Percentiles rank a stretch among this genome's conserved stretches.
These are phyloP conservation scores for Hypomontagnella submonticulosa DNA, from an alignment of 495 filamentous ascomycete genomes.

Conservation along the genomic window DNA sequence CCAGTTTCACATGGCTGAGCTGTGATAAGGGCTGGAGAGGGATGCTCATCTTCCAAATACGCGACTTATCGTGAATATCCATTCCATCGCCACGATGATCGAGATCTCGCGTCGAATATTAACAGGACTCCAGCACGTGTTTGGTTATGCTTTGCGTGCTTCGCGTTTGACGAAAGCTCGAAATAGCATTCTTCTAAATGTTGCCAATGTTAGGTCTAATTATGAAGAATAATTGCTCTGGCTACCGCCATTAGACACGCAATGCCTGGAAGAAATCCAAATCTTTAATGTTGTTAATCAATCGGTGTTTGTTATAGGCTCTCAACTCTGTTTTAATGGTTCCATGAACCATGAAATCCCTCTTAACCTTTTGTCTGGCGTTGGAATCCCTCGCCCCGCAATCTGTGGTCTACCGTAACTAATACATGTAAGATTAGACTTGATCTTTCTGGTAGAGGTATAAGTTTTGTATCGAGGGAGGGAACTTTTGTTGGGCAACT, in stretches of 20 bases:
- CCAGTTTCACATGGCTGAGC: slow-evolving; percentile 14
- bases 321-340: no score
- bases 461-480: no score
- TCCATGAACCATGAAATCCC: no score
- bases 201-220: slow-evolving; percentile 2
- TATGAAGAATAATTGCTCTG: slow-evolving; percentile 21
- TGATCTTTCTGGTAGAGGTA: no score
- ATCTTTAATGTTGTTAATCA: not conserved
- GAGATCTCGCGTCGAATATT: slow-evolving; percentile 6
- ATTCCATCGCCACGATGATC: slow-evolving; percentile 32
- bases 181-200: slow-evolving; percentile 5
- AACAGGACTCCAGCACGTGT: slow-evolving; percentile 4
- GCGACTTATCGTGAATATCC: slow-evolving; percentile 11
- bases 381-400: no score
- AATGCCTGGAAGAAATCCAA: not conserved
- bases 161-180: not conserved
- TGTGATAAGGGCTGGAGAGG: not conserved
- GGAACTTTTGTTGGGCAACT: no score
- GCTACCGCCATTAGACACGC: not conserved
- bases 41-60: slow-evolving; percentile 10
- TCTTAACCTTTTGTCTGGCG: no score
- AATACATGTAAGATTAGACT: no score
- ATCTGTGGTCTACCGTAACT: no score
- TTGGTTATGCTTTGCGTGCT: not conserved
- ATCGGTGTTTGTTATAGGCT: not conserved